These are phyloP conservation scores for Pythium utonaiense DNA, from an alignment of 352 stramenopile species.

Conservation along the genomic window DNA sequence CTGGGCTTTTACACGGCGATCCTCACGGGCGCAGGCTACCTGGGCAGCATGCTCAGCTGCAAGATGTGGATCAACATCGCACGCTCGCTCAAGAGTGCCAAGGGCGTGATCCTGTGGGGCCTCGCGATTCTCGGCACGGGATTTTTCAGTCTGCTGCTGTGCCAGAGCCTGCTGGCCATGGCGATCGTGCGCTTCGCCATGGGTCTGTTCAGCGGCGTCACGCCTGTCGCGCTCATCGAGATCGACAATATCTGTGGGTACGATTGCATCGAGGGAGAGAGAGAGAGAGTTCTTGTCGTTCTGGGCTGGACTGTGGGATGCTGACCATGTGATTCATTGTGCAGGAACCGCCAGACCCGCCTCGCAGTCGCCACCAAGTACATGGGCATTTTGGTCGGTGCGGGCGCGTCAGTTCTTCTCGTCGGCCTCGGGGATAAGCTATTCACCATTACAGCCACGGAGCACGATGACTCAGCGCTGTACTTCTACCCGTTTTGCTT, in stretches of 20 bases:
- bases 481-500: conserved; percentile 81
- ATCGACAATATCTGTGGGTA: conserved; percentile 82
- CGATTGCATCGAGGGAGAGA: background rate
- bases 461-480: conserved; percentile 43
- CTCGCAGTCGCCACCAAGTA: conserved; percentile 62
- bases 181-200: conserved; percentile 73
- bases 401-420: conserved; percentile 45
- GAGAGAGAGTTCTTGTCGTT: background rate
- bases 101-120: conserved; percentile 81
- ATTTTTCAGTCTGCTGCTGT: conserved; percentile 73
- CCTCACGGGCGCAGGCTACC: conserved; percentile 57
- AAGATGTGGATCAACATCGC: conserved; percentile 79
- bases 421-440: conserved; percentile 48
- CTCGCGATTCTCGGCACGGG: conserved; percentile 60
- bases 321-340: no score
- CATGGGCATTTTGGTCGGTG: conserved; percentile 56
- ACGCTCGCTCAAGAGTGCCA: conserved; percentile 66
- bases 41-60: conserved; percentile 68
- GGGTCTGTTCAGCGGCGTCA: conserved; percentile 67
- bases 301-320: no score
- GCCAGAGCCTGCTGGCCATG: conserved; percentile 75
- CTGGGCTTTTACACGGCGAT: conserved; percentile 78
- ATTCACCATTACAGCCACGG: conserved; percentile 32
- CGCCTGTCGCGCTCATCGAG: conserved; percentile 72
- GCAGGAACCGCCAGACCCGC: conserved; percentile 54